phyloP scores from a whole-genome alignment of 2,329 filamentous ascomycete species.

The Alternaria metachromatica region DNA sequence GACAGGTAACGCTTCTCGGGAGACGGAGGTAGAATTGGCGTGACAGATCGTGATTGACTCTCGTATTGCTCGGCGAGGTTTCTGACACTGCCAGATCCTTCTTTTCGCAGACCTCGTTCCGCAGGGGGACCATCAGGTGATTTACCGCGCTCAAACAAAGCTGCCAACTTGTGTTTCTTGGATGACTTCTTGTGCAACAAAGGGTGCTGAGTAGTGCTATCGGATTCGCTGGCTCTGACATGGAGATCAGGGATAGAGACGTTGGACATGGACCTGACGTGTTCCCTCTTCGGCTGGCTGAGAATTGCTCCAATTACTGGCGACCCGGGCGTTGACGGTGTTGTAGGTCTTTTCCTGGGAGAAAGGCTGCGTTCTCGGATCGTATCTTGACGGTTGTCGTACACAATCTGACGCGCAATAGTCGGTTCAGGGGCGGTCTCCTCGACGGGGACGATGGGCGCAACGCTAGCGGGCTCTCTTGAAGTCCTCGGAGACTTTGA shows the following conservation, averaged over 20 bases:
- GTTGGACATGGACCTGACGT: conserved; percentile 21
- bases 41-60: conserved; percentile 27
- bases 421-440: not conserved
- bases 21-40: conserved; percentile 21
- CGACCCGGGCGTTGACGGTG: conserved; percentile 1
- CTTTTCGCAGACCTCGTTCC: conserved; percentile 20
- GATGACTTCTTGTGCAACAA: conserved; percentile 47
- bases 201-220: conserved; percentile 1
- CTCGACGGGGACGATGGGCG: not conserved
- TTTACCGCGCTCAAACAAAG: conserved; percentile 40
- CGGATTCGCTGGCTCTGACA: not conserved
- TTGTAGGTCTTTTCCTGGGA: conserved; percentile 7
- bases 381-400: not conserved
- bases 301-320: not conserved
- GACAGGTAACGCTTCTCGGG: conserved; percentile 21
- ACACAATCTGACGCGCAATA: not conserved
- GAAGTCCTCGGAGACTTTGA: conserved; percentile 14
- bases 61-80: conserved; percentile 33
- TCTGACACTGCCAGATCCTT: conserved; percentile 28
- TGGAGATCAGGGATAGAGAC: not conserved
- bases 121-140: conserved; percentile 10
- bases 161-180: conserved; percentile 46
- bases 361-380: not conserved
- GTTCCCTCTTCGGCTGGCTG: conserved; percentile 26
- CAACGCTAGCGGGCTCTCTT: not conserved